A percentile compares a stretch with the other conserved stretches of the same genome.
Conservation (phyloP, 192 early-diverging fungal genomes). For the Mortierella alpina region DNA sequence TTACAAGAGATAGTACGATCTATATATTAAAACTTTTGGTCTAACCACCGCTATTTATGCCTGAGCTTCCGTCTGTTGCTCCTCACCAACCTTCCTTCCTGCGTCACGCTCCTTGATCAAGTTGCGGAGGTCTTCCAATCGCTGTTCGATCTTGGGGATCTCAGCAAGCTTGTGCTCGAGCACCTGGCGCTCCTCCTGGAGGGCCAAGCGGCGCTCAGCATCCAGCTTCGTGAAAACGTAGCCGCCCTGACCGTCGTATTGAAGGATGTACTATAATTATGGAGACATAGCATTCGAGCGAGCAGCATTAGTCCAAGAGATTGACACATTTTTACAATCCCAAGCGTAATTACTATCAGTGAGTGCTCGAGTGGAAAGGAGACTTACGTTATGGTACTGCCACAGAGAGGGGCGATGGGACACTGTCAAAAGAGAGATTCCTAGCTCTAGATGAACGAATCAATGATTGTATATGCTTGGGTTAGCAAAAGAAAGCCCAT, state of each 20-base stretch:
- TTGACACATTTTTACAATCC: background rate
- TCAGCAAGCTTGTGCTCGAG: conserved; percentile 83
- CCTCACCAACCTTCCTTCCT: conserved; percentile 16
- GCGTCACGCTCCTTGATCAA: conserved; percentile 56
- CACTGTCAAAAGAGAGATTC: conserved; percentile 93
- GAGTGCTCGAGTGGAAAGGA: background rate
- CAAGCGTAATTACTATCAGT: too few species aligned
- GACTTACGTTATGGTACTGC: conserved; percentile 90
- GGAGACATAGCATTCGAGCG: background rate
- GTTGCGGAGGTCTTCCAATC: conserved; percentile 72
- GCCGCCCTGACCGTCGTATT: conserved; percentile 97
- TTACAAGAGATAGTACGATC: background rate
- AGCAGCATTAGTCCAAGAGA: background rate
- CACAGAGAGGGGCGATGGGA: conserved; percentile 95
- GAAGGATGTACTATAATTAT: conserved; percentile 69
- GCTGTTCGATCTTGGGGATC: conserved; percentile 79
- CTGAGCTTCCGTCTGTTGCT: conserved; percentile 6
- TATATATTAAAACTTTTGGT: background rate
- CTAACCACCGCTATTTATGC: background rate
- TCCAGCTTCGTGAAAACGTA: conserved; percentile 94
- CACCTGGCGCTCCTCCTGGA: conserved; percentile 92
- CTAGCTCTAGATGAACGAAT: conserved; percentile 60
- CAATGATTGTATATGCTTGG: conserved; percentile 2
- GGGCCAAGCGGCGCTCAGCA: conserved; percentile 83
- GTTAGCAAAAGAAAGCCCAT: too few species aligned